Evolutionary conservation across 768 basidiomycete species (phyloP), one percentile per base, ranked within the genome.

Genomic region (Leccinum barrowsii): DNA sequence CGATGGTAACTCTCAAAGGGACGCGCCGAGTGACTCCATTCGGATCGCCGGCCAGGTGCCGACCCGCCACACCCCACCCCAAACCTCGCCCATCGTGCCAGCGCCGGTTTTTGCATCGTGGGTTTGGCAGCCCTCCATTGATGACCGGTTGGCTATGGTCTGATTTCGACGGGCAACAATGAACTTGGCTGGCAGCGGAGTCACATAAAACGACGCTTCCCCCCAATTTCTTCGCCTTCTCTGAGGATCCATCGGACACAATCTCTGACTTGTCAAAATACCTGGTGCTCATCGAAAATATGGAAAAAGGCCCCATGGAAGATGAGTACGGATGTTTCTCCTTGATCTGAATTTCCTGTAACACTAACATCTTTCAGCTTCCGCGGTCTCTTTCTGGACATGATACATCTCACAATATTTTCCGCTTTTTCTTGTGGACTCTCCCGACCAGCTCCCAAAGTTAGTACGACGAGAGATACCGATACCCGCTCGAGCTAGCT

Each of bases 1-100:
- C 26, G 7, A 52, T 44, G 47, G 54, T 22, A 35, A 50, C 49
- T 10, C 15, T 60, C 63, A 55, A 44, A 48, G 7, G 21, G 35
- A 13, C n/a, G 11, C 50, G 51, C 30, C 22, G 17, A 34, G 5
- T 24, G 15, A 8, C 48, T 47, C 12, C 1, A 28, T 52, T 13
- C n/a, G 34, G 49, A 22, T 30, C 26, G 44, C 44, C 15, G 7
- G 24, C 5, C 4, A 15, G 30, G 26, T 60, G 28, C 40, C 51
- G 21, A 50, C 17, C 22, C 3, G 37, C 50, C 57, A 46, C 47
- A 28, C 7, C 12, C 37, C 15, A 4, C n/a, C 21, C 21, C 4
- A 21, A 37, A 7, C n/a, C 2, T 35, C 57, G 54, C 52, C 3
- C n/a, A 26, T 28, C n/a, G 4, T 2, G 42, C 44, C 51, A 56